phyloP scores from a whole-genome alignment of 2,329 filamentous ascomycete genomes.

The Penicillium hesseltinei region DNA sequence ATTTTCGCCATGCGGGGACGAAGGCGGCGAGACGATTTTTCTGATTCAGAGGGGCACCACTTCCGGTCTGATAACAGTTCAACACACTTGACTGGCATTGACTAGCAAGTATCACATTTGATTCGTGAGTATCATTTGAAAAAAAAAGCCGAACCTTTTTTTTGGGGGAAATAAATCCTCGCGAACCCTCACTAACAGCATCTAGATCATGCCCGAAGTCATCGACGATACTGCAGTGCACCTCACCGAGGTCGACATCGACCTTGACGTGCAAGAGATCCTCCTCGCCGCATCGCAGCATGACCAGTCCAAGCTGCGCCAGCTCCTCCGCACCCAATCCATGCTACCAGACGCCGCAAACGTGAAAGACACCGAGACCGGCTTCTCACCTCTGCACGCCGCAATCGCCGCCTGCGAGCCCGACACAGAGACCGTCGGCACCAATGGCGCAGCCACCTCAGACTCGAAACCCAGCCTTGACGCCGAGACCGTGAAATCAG shows the following conservation, averaged over 20 bases:
- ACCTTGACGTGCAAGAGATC: slow-evolving; percentile 55
- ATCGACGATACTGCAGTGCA: slow-evolving; percentile 22
- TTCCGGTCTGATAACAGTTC: slow-evolving; percentile 2
- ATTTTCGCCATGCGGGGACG: slow-evolving; percentile 26
- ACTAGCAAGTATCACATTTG: background rate
- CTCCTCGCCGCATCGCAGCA: slow-evolving; percentile 66
- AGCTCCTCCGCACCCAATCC: slow-evolving; percentile 60
- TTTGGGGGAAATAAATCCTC: background rate
- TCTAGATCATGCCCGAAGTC: slow-evolving; percentile 27
- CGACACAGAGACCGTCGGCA: slow-evolving; percentile 29
- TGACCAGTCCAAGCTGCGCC: slow-evolving; percentile 65
- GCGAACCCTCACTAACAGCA: slow-evolving; percentile 5
- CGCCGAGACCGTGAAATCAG: slow-evolving; percentile 38
- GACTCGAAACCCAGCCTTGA: slow-evolving; percentile 47
- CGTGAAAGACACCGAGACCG: slow-evolving; percentile 79
- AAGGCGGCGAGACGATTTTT: slow-evolving; percentile 35
- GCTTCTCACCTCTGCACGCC: slow-evolving; percentile 84
- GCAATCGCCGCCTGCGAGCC: slow-evolving; percentile 73
- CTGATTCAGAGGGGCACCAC: slow-evolving; percentile 17
- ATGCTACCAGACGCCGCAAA: slow-evolving; percentile 58
- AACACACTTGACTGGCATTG: background rate
- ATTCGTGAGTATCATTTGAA: background rate
- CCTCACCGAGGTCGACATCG: slow-evolving; percentile 35
- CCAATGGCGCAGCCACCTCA: slow-evolving; percentile 1
- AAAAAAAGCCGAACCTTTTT: background rate